These are phyloP conservation scores for Murraya koenigii DNA, from an alignment of 345 rosid genomes.

Conservation along the genomic window DNA sequence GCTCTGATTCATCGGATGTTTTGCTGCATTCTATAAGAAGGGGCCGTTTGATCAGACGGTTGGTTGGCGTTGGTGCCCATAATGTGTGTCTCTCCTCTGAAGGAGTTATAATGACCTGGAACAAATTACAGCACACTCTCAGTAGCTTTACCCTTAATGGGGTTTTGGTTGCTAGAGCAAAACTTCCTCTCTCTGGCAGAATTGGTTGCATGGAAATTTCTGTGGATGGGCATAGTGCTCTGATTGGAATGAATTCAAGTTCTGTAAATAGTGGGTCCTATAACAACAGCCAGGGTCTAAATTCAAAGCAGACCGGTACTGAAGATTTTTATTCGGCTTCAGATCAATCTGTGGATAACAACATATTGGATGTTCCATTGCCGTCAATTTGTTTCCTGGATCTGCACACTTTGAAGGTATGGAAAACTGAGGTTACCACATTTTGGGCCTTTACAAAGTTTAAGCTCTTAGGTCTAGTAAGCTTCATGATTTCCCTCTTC, in stretches of 20 bases:
- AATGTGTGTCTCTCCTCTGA: conserved; percentile 77
- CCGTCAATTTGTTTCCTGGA: conserved; percentile 86
- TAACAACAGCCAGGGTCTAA: conserved; percentile 23
- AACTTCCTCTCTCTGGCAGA: conserved; percentile 58
- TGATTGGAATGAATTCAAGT: conserved; percentile 68
- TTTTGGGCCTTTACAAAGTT: background rate
- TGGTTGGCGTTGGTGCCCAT: conserved; percentile 74
- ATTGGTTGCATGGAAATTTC: conserved; percentile 89
- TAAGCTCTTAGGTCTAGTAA: background rate
- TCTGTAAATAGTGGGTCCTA: conserved; percentile 24
- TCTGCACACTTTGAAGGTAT: conserved; percentile 78
- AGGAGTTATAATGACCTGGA: conserved; percentile 86
- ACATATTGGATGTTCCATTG: conserved; percentile 49
- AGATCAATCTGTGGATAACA: conserved; percentile 36
- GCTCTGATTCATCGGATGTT: conserved; percentile 68
- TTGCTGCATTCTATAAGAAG: conserved; percentile 78
- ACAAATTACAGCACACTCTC: conserved; percentile 48
- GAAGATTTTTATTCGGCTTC: conserved; percentile 40
- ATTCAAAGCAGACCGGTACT: conserved; percentile 19
- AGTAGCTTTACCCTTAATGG: conserved; percentile 82
- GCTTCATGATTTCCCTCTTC: background rate
- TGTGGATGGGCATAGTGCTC: conserved; percentile 66
- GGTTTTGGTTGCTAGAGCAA: conserved; percentile 53
- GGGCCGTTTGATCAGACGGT: conserved; percentile 84
- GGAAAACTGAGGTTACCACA: background rate